Evolutionary conservation across 106 monocot species (phyloP).

Genomic region (Dendrobium catenatum): DNA sequence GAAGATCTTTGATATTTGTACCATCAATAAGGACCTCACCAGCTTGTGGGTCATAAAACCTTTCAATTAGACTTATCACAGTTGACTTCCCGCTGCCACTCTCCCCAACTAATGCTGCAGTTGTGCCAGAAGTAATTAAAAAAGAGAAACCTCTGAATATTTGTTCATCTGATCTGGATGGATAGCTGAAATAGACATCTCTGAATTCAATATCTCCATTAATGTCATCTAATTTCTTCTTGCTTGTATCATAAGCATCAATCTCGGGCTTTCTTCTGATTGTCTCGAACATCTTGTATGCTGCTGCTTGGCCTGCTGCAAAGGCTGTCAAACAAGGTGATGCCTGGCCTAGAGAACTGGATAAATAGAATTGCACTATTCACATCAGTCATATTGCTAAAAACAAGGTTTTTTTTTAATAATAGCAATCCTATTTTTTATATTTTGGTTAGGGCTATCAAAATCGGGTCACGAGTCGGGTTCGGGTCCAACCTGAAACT

Average conservation of each 20-base stretch:
- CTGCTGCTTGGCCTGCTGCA: slow-evolving; percentile 16
- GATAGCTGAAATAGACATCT: slow-evolving; percentile 14
- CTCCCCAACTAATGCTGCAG: slow-evolving; percentile 10
- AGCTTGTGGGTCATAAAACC: slow-evolving; percentile 18
- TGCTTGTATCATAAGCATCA: slow-evolving; percentile 10
- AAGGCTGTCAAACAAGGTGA: slow-evolving; percentile 12
- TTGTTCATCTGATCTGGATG: slow-evolving; percentile 8
- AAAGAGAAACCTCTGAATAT: slow-evolving; percentile 10
- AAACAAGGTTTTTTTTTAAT: background rate
- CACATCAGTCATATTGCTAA: background rate
- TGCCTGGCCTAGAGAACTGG: slow-evolving; percentile 16
- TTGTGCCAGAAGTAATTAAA: slow-evolving; percentile 4
- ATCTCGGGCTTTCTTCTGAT: slow-evolving; percentile 15
- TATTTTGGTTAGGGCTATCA: no score
- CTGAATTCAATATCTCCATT: slow-evolving; percentile 15
- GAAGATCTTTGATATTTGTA: slow-evolving; percentile 5
- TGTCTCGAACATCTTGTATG: slow-evolving; percentile 16
- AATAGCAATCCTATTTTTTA: no score
- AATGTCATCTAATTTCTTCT: slow-evolving; percentile 7
- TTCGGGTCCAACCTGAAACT: no score
- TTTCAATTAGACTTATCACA: slow-evolving; percentile 11
- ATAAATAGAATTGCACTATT: slow-evolving; percentile 1
- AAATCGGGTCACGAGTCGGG: no score
- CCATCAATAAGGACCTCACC: slow-evolving; percentile 21
- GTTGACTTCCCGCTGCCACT: slow-evolving; percentile 16